Evolutionary conservation across 768 basidiomycete species (phyloP).

Genomic region (Tylopilus plumbeoviolaceoides): DNA sequence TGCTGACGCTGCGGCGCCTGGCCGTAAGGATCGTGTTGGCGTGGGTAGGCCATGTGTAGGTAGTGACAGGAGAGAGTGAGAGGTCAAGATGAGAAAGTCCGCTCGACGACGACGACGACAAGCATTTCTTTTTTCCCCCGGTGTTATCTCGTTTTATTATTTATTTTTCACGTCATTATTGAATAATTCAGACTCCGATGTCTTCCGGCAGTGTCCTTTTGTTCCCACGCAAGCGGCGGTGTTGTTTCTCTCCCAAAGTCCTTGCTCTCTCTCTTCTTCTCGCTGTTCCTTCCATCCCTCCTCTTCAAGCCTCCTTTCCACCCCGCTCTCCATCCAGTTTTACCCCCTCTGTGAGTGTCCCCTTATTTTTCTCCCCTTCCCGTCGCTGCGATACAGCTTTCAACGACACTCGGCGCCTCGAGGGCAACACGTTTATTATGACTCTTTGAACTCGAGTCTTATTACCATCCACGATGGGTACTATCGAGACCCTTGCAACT

Average conservation of each 20-base stretch:
- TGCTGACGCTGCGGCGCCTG: slow-evolving; percentile 26
- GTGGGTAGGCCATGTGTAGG: slow-evolving; percentile 48
- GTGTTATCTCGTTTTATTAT: no score
- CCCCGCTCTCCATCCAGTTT: slow-evolving; percentile 4
- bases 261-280: slow-evolving; percentile 27
- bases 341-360: slow-evolving; percentile 24
- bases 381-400: slow-evolving; percentile 8
- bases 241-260: slow-evolving; percentile 26
- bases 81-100: slow-evolving; percentile 13
- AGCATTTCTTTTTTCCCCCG: no score
- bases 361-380: not conserved
- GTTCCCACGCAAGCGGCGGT: slow-evolving; percentile 41
- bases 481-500: slow-evolving; percentile 4
- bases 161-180: no score
- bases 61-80: not conserved
- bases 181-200: slow-evolving; percentile 43
- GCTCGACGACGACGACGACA: slow-evolving; percentile 4
- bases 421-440: slow-evolving; percentile 27
- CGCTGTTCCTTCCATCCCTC: slow-evolving; percentile 28
- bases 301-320: slow-evolving; percentile 15
- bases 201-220: slow-evolving; percentile 1
- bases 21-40: slow-evolving; percentile 47
- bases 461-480: slow-evolving; percentile 1
- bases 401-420: slow-evolving; percentile 22
- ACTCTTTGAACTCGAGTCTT: slow-evolving; percentile 6